These are phyloP conservation scores for Calocera cornea DNA, from an alignment of 768 basidiomycete species.

Conservation along the genomic window DNA sequence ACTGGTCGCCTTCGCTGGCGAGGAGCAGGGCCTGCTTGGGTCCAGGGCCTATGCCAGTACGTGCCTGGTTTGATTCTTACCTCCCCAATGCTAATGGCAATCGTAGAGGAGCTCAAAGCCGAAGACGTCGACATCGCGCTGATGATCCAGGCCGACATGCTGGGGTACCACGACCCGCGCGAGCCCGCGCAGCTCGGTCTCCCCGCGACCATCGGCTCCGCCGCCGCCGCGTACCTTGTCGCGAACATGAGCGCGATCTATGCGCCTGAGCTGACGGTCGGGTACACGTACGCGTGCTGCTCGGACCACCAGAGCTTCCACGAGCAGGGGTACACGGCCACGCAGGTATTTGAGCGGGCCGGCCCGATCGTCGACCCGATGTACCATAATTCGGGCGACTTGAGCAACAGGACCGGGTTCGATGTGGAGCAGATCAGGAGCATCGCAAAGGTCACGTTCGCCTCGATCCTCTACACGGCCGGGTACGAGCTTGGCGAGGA, in stretches of 20 bases:
- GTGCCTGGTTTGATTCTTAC: constrained; percentile 20
- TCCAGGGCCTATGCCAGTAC: constrained; percentile 66
- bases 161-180: constrained; percentile 61
- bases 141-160: constrained; percentile 89
- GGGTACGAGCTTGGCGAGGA: constrained; percentile 20
- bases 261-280: constrained; percentile 62
- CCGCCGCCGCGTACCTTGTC: constrained; percentile 62
- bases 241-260: constrained; percentile 65
- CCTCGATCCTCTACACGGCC: constrained; percentile 56
- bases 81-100: neutral
- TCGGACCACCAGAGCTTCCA: constrained; percentile 86
- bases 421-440: constrained; percentile 69
- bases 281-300: constrained; percentile 68
- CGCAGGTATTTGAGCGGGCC: constrained; percentile 77
- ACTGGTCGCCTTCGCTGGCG: constrained; percentile 74
- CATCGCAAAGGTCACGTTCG: constrained; percentile 81
- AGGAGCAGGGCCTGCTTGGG: constrained; percentile 79
- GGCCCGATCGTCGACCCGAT: constrained; percentile 77
- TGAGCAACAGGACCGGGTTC: constrained; percentile 66
- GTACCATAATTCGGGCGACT: constrained; percentile 73
- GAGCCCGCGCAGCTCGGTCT: constrained; percentile 78
- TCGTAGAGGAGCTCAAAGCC: constrained; percentile 43
- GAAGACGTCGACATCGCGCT: constrained; percentile 54
- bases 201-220: constrained; percentile 68
- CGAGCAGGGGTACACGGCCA: constrained; percentile 69